Evolutionary conservation across 495 filamentous ascomycete species (phyloP).

Genomic region (Penicillium odoratum): DNA sequence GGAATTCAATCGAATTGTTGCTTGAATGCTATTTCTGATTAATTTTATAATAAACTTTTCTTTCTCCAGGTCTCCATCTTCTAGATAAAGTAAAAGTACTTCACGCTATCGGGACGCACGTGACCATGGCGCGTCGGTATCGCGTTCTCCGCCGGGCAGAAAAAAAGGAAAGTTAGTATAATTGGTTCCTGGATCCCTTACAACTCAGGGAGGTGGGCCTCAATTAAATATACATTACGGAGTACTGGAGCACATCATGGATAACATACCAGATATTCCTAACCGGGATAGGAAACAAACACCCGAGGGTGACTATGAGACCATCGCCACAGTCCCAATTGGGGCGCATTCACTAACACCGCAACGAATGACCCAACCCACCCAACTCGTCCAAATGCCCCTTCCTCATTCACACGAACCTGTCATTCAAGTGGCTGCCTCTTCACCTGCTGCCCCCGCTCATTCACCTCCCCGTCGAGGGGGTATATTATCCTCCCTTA

Average conservation of each 20-base stretch:
- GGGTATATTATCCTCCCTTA: conserved; percentile 54
- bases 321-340: conserved; percentile 61
- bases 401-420: conserved; percentile 38
- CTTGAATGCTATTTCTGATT: background rate
- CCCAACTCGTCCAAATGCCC: conserved; percentile 59
- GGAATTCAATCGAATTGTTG: background rate
- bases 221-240: conserved; percentile 9
- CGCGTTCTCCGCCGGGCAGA: conserved; percentile 30
- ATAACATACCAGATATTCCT: conserved; percentile 50
- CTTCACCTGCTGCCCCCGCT: conserved; percentile 64
- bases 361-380: conserved; percentile 65
- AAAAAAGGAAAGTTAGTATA: conserved; percentile 17
- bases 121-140: conserved; percentile 21
- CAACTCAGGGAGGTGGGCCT: conserved; percentile 9
- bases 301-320: conserved; percentile 51
- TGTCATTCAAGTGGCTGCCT: conserved; percentile 77
- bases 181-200: conserved; percentile 2
- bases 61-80: too few relatives aligned
- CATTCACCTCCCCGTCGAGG: conserved; percentile 48
- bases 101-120: conserved; percentile 13
- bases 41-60: background rate
- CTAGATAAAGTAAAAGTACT: background rate
- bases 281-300: conserved; percentile 48
- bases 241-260: conserved; percentile 25
- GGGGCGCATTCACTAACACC: conserved; percentile 36